phyloP scores from a whole-genome alignment of 371 early-diverging fungal species.

The Rhizopus arrhizus region DNA sequence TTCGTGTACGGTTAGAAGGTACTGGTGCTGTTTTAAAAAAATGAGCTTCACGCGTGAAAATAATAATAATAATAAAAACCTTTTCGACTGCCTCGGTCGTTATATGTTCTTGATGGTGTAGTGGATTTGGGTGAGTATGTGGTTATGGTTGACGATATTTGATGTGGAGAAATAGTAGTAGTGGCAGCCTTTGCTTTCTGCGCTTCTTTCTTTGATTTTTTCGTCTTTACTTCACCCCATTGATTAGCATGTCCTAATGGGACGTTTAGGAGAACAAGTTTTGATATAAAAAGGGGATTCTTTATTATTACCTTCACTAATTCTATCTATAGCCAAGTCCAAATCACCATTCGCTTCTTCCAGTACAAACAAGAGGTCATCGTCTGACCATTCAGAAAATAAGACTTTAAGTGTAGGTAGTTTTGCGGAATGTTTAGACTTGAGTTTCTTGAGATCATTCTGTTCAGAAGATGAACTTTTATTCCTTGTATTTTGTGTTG shows the following conservation, averaged over 20 bases:
- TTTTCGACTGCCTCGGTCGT: conserved; percentile 34
- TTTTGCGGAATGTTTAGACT: conserved; percentile 60
- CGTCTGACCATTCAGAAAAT: conserved; percentile 89
- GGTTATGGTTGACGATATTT: conserved; percentile 25
- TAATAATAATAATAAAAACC: conserved; percentile 12
- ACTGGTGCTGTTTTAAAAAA: conserved; percentile 10
- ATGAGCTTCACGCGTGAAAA: background rate
- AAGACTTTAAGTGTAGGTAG: conserved; percentile 77
- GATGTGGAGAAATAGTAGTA: conserved; percentile 27
- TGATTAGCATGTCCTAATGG: conserved; percentile 77
- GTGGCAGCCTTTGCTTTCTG: conserved; percentile 47
- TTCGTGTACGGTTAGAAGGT: conserved; percentile 26
- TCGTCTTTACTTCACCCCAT: conserved; percentile 92
- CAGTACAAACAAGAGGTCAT: conserved; percentile 80
- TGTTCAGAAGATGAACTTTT: conserved; percentile 31
- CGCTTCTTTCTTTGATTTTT: conserved; percentile 63
- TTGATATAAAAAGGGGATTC: background rate
- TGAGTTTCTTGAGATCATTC: conserved; percentile 61
- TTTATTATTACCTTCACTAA: conserved; percentile 75
- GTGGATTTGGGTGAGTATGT: conserved; percentile 23
- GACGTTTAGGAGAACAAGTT: background rate
- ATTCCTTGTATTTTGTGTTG: conserved; percentile 34
- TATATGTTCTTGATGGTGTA: conserved; percentile 27
- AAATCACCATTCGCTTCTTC: conserved; percentile 88
- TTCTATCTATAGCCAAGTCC: conserved; percentile 76